phyloP scores from a whole-genome alignment of 2,329 filamentous ascomycete genomes.

The Pseudocercospora eumusae region DNA sequence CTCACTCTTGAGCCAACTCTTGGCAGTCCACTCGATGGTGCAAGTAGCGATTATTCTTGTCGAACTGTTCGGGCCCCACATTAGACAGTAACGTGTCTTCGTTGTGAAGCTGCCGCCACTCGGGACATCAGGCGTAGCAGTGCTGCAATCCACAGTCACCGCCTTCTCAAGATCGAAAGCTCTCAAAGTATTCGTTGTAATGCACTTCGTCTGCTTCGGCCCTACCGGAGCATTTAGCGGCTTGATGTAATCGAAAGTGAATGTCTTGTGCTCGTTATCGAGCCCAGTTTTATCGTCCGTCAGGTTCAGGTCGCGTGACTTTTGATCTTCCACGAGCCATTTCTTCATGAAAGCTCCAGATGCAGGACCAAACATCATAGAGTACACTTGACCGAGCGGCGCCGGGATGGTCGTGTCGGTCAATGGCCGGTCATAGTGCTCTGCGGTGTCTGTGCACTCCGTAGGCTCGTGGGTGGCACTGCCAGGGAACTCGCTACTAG shows the following conservation, averaged over 20 bases:
- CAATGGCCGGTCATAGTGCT: constrained; percentile 81
- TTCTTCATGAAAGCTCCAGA: constrained; percentile 82
- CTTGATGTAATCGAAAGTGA: constrained; percentile 86
- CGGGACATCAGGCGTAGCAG: constrained; percentile 91
- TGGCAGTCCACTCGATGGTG: constrained; percentile 92
- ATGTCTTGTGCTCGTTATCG: constrained; percentile 67
- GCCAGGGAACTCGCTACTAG: constrained; percentile 73
- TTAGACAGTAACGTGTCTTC: constrained; percentile 92
- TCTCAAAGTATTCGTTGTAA: constrained; percentile 83
- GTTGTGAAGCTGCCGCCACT: constrained; percentile 87
- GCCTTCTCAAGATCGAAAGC: constrained; percentile 82
- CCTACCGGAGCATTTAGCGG: constrained; percentile 81
- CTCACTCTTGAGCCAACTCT: constrained; percentile 95
- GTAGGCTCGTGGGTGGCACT: constrained; percentile 80
- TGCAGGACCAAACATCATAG: constrained; percentile 77
- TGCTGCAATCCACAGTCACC: constrained; percentile 77
- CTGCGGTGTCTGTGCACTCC: constrained; percentile 74
- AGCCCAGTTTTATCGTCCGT: constrained; percentile 78
- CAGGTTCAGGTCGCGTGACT: constrained; percentile 82
- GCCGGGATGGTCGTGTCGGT: constrained; percentile 85
- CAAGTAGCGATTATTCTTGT: constrained; percentile 87
- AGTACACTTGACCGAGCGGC: constrained; percentile 88
- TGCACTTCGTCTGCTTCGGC: constrained; percentile 91
- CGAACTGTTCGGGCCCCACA: constrained; percentile 83
- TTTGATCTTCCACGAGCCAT: constrained; percentile 84